Percentiles rank a stretch among this genome's conserved stretches.
Conservation (phyloP, 2,329 filamentous ascomycete genomes). For the Tolypocladium paradoxum region DNA sequence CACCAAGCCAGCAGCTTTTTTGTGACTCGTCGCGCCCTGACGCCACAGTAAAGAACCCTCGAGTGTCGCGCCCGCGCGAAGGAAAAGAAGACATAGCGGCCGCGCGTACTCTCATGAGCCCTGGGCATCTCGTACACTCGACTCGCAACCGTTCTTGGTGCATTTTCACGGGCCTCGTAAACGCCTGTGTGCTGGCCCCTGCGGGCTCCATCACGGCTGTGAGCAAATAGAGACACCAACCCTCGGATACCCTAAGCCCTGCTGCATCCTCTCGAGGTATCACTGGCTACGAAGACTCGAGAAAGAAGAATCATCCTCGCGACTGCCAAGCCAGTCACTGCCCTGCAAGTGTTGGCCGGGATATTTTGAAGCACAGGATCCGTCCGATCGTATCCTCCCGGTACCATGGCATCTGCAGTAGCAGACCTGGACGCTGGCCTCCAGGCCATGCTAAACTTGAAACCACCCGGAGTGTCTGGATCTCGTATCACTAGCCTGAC, state of each 20-base stretch:
- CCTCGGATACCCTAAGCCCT: background rate
- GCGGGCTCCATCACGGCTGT: background rate
- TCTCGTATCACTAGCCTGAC: constrained; percentile 86
- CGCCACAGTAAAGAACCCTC: background rate
- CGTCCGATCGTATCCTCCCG: constrained; percentile 3
- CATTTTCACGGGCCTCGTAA: constrained; percentile 2
- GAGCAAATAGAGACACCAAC: background rate
- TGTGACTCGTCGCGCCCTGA: background rate
- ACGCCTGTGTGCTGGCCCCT: constrained; percentile 1
- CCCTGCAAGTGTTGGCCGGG: background rate
- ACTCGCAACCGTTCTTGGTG: constrained; percentile 1
- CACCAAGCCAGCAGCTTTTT: background rate
- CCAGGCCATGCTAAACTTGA: constrained; percentile 82
- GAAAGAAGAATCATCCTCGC: background rate
- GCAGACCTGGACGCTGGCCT: constrained; percentile 83
- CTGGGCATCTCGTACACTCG: constrained; percentile 8
- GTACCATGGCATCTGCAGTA: constrained; percentile 67
- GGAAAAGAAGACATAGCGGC: constrained; percentile 1
- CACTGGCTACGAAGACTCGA: background rate
- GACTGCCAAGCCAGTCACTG: background rate
- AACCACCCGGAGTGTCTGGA: constrained; percentile 87
- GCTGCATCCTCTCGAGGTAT: background rate
- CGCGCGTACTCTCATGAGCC: constrained; percentile 8
- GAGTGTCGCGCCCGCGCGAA: background rate
- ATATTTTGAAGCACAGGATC: background rate